Evolutionary conservation across 257 asterid species (phyloP), one percentile per base, ranked within the genome.

Genomic region (Cinchona pubescens): DNA sequence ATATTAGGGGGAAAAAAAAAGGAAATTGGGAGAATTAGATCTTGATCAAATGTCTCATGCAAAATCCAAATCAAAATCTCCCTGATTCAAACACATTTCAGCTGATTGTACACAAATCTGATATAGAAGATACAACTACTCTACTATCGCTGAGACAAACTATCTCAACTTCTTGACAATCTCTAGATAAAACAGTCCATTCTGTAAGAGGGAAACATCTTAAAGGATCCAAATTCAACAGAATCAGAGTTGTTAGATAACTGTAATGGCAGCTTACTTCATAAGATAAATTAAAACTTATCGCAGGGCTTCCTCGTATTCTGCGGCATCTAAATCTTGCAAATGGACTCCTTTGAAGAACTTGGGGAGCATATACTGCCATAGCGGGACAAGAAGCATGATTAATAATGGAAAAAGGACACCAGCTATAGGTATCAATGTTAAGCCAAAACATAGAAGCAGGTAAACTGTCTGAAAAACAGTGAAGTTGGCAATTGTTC

Each of bases 401-500:
- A 95, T 92, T 88, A 93, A 69, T 79, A 95, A 45, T 4, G 99
- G 99, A 82, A 95, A 95, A 46, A 95, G 93, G 32, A 92, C 94
- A 45, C 99, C 98, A 6, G 99, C 99, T 55, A 91, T 85, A 13
- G 99, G 99, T 68, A 95, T 89, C 99, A 98, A 95, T 10, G 99
- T 95, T 61, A 92, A 62, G 51, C 99, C 99, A 34, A 95, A 95
- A 85, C 99, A 95, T 2, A 90, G 77, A 43, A 95, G 93, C 85
- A 95, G 84, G 87, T 92, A 91, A 67, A 81, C 79, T 11, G 96
- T 86, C 85, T 95, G 99, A 79, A 95, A 95, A 83, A 91, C 56
- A 13, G 99, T 95, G 90, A 95, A 95, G 59, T 85, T 29, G 35
- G 87, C 97, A n/a, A 95, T 95, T 69, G 96, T 83, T 72, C 84